phyloP scores from a whole-genome alignment of 1,284 basidiomycete species.

The Farysia itapuensis region DNA sequence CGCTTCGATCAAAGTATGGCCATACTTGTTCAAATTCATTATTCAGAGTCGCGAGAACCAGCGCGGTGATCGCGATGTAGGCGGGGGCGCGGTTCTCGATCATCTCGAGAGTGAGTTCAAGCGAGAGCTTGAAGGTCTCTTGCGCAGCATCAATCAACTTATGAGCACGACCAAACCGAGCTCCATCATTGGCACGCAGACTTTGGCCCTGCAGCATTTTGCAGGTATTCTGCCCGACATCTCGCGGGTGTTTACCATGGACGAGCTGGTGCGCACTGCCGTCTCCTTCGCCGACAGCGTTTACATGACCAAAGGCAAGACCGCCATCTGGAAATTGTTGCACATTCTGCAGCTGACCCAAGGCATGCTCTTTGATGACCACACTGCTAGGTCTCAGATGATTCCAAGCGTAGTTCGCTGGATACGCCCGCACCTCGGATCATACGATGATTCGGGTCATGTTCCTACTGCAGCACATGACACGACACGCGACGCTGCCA shows the following conservation, averaged over 20 bases:
- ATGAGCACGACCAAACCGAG: conserved; percentile 79
- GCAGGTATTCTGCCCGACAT: conserved; percentile 87
- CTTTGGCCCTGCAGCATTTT: conserved; percentile 77
- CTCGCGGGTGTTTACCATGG: conserved; percentile 38
- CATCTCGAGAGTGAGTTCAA: conserved; percentile 84
- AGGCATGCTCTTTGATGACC: conserved; percentile 80
- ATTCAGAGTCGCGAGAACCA: conserved; percentile 83
- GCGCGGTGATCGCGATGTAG: conserved; percentile 69
- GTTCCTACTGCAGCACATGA: conserved; percentile 25
- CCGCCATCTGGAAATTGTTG: conserved; percentile 88
- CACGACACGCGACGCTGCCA: conserved; percentile 63
- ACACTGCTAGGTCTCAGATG: conserved; percentile 75
- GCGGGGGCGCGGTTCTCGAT: conserved; percentile 76
- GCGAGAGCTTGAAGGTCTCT: conserved; percentile 65
- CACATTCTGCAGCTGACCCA: conserved; percentile 89
- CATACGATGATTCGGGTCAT: conserved; percentile 67
- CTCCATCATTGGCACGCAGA: conserved; percentile 92
- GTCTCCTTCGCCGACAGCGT: conserved; percentile 84
- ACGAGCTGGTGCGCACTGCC: conserved; percentile 63
- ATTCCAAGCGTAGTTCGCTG: conserved; percentile 86
- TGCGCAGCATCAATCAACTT: conserved; percentile 80
- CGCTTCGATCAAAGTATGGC: conserved; percentile 91
- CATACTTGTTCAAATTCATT: conserved; percentile 92
- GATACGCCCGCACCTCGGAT: conserved; percentile 94
- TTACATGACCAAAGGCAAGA: conserved; percentile 75